A percentile compares a stretch with the other conserved stretches of the same genome.
Evolutionary conservation across 768 basidiomycete genomes (phyloP).

Genomic region (Psilocybe tampanensis): DNA sequence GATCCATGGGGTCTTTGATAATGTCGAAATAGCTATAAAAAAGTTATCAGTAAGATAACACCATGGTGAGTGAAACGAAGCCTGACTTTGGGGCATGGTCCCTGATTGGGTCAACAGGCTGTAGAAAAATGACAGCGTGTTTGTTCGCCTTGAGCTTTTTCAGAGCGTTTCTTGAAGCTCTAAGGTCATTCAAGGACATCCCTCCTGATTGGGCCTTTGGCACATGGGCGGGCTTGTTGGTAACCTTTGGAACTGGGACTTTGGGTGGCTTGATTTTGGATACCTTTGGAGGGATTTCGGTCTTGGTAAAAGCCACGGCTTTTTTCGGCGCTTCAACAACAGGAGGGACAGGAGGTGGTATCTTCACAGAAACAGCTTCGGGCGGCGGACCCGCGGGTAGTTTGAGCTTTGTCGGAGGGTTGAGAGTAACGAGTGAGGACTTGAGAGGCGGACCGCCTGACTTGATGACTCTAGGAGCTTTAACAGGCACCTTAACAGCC

Average conservation of each 20-base stretch:
- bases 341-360: slow-evolving; percentile 29
- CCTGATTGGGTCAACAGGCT: slow-evolving; percentile 95
- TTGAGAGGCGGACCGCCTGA: slow-evolving; percentile 38
- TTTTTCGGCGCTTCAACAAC: slow-evolving; percentile 33
- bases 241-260: slow-evolving; percentile 24
- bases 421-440: slow-evolving; percentile 40
- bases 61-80: neutral
- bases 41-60: slow-evolving; percentile 13
- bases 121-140: slow-evolving; percentile 71
- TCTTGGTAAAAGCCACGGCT: slow-evolving; percentile 39
- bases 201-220: slow-evolving; percentile 77
- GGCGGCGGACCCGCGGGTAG: slow-evolving; percentile 42
- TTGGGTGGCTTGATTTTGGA: slow-evolving; percentile 27
- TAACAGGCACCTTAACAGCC: slow-evolving; percentile 50
- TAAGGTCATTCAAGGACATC: slow-evolving; percentile 76
- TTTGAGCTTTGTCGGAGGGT: slow-evolving; percentile 60
- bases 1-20: slow-evolving; percentile 93
- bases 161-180: slow-evolving; percentile 73
- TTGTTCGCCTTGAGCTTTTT: slow-evolving; percentile 82
- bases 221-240: slow-evolving; percentile 48
- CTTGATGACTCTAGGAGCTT: slow-evolving; percentile 42
- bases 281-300: slow-evolving; percentile 27
- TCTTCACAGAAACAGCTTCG: slow-evolving; percentile 23
- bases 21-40: slow-evolving; percentile 89
- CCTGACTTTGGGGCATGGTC: slow-evolving; percentile 86